Base-by-base conservation (phyloP, 192 early-diverging fungal species). In the Globomyces pollinis-pini region DNA sequence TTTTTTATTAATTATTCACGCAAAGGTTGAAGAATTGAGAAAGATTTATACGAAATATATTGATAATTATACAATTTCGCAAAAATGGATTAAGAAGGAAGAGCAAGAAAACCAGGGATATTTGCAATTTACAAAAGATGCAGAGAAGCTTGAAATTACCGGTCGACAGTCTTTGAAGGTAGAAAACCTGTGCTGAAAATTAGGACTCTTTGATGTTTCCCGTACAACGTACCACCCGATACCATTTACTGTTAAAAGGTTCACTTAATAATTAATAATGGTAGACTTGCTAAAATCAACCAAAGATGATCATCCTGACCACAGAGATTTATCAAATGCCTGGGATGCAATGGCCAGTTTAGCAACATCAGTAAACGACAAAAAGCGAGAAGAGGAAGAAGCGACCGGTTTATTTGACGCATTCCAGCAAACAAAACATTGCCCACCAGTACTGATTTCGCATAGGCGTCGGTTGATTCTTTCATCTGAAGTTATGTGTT, bases 381-480 rank as follows among this genome's bases (percentile, higher is more conserved):
- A 73, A 55, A 81, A 83, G 64, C 60, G 67, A 7, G 57, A 64
- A 35, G 81, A 76, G 51, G 71, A 75, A 53, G 69, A 73, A 30
- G 45, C 57, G 1, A 67, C 70, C 8, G 66, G 67, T 0, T 64
- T 83, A 13, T 83, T 83, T 57, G 62, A 76, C 18, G 79, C 76
- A 4, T 72, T 70, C 34, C 64, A 71, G 30, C 65, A 69, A 30
- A 83, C 79, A 16, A 67, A 68, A 49, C 67, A 78, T 54, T 83
- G 81, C 43, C 81, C 81, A 1, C 63, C 79, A 7, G 71, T 56
- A 1, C 38, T 83, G 11, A 74, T 83, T 44, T 63, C 53, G 3
- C 54, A 59, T 32, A 65, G 64, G 12, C 64, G 80, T 4, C 65
- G 76, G 34, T 61, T 77, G 23, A 57, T 83, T 28, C n/a, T 75